Evolutionary conservation across 257 asterid species (phyloP).

Genomic region (Solanum etuberosum): DNA sequence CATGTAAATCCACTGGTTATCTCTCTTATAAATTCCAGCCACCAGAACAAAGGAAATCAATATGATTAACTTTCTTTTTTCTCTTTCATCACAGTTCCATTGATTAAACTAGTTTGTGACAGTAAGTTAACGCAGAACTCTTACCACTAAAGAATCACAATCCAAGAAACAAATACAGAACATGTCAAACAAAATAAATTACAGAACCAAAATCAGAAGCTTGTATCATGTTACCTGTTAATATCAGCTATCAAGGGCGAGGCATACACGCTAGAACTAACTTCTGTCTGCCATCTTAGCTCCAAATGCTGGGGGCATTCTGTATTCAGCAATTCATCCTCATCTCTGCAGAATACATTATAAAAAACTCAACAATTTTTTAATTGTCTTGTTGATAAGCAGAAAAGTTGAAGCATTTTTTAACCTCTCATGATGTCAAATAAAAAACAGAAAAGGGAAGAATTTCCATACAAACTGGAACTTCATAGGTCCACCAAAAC

Average conservation of each 20-base stretch:
- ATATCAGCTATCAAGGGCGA: slow-evolving; percentile 91
- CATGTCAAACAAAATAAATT: not conserved
- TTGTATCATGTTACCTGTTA: slow-evolving; percentile 49
- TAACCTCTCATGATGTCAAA: not conserved
- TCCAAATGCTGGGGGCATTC: slow-evolving; percentile 97
- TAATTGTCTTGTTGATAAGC: not conserved
- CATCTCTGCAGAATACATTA: slow-evolving; percentile 39
- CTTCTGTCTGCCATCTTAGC: slow-evolving; percentile 97
- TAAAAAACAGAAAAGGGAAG: not conserved
- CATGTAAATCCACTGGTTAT: not conserved
- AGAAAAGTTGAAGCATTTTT: not conserved
- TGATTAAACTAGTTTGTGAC: not conserved
- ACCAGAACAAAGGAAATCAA: not conserved
- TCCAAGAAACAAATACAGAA: not conserved
- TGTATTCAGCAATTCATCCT: slow-evolving; percentile 80
- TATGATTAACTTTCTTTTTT: not conserved
- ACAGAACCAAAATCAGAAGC: not conserved
- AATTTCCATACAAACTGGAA: not conserved
- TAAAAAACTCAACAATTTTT: not conserved
- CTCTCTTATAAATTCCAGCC: not conserved
- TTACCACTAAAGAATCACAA: not conserved
- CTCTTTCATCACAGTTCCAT: not conserved
- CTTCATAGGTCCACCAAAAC: not conserved
- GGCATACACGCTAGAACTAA: slow-evolving; percentile 94
- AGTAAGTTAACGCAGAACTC: not conserved